Conservation (phyloP, 164 flowering plant genomes). For the Aristolochia fimbriata region DNA sequence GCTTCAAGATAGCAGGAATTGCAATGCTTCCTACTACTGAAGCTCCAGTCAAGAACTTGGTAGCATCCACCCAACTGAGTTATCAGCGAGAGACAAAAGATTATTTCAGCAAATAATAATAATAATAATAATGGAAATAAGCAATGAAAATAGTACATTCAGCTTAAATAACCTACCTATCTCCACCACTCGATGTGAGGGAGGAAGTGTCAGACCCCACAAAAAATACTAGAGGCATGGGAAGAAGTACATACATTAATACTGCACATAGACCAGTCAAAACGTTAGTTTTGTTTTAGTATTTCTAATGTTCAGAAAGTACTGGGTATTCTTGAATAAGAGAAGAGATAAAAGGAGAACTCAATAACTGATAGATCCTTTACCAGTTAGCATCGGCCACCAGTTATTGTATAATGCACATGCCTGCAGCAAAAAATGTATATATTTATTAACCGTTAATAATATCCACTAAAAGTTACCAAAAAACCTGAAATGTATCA, state of each 20-base stretch:
- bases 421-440: constrained; percentile 44
- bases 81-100: not conserved
- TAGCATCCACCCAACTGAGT: constrained; percentile 71
- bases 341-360: not conserved
- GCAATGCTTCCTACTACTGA: constrained; percentile 88
- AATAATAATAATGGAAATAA: too few species aligned
- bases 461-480: not conserved
- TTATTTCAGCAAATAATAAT: not conserved
- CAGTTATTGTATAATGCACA: constrained; percentile 90
- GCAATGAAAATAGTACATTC: not conserved
- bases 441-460: not conserved
- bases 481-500: not conserved
- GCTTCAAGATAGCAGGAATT: constrained; percentile 78
- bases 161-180: constrained; percentile 29
- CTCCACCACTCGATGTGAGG: constrained; percentile 37
- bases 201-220: constrained; percentile 49
- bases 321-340: not conserved
- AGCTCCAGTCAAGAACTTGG: constrained; percentile 87
- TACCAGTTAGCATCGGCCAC: constrained; percentile 99
- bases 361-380: not conserved
- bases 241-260: constrained; percentile 73
- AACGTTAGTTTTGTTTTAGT: constrained; percentile 1
- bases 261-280: constrained; percentile 39
- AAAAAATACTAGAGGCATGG: constrained; percentile 80
- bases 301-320: not conserved